Conservation (phyloP, 805 yeast species). For the Monosporozyma aquatica region DNA sequence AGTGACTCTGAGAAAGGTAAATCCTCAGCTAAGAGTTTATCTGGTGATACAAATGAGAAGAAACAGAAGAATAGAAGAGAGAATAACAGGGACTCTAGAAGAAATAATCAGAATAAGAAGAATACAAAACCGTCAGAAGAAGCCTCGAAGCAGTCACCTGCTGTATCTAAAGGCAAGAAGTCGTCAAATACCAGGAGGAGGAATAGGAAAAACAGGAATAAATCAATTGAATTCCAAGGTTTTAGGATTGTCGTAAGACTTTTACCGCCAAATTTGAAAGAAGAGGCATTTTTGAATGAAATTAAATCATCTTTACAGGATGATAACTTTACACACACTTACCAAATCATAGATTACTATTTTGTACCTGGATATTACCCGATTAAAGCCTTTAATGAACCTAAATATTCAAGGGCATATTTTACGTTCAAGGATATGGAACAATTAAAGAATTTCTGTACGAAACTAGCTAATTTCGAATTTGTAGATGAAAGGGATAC, state of each 20-base stretch:
- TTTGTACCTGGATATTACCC: slow-evolving; percentile 27
- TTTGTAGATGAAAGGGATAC: slow-evolving; percentile 27
- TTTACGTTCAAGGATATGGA: slow-evolving; percentile 30
- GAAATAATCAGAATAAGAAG: neutral
- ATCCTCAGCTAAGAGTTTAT: neutral
- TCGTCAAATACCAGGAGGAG: slow-evolving; percentile 4
- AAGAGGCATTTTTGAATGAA: slow-evolving; percentile 26
- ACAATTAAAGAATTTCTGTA: slow-evolving; percentile 27
- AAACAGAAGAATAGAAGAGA: neutral
- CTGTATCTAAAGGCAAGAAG: neutral
- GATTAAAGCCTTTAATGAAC: slow-evolving; percentile 28
- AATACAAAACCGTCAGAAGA: neutral
- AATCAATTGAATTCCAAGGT: slow-evolving; percentile 5
- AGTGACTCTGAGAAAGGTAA: neutral
- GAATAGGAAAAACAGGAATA: slow-evolving; percentile 4
- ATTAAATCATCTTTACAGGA: neutral
- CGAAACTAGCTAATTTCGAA: slow-evolving; percentile 23
- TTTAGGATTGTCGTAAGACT: slow-evolving; percentile 32
- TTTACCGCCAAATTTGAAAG: slow-evolving; percentile 37
- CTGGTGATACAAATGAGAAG: neutral
- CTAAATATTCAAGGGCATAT: slow-evolving; percentile 38
- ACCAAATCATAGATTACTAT: slow-evolving; percentile 27
- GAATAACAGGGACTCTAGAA: neutral
- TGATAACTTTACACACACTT: slow-evolving; percentile 15
- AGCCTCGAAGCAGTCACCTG: no score